phyloP scores from a whole-genome alignment of 768 basidiomycete genomes.

The Mrakia gelida region DNA sequence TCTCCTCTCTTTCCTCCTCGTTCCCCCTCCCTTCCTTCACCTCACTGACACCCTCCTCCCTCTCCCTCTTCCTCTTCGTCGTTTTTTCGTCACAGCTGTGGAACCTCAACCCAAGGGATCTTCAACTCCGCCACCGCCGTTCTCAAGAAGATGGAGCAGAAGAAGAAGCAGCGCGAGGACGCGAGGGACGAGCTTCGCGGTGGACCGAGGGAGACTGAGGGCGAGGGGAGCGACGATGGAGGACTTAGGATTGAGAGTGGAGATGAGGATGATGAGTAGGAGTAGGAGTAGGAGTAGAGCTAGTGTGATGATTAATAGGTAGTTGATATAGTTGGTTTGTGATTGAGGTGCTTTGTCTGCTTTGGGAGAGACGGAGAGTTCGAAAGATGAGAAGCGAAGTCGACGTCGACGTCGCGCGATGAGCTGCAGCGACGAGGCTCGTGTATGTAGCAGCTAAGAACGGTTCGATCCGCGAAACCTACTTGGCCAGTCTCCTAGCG shows the following conservation, averaged over 20 bases:
- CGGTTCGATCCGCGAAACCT: too few relatives aligned
- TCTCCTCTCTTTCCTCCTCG: neutral
- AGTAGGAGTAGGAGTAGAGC: too few relatives aligned
- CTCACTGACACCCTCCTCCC: neutral
- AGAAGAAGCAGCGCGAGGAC: conserved; percentile 53
- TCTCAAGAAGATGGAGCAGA: conserved; percentile 76
- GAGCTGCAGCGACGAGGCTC: too few relatives aligned
- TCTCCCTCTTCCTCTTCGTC: neutral
- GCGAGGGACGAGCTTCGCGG: conserved; percentile 44
- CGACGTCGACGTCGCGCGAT: too few relatives aligned
- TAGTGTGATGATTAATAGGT: too few relatives aligned
- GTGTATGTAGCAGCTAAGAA: too few relatives aligned
- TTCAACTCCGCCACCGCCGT: conserved; percentile 95
- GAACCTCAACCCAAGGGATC: conserved; percentile 86
- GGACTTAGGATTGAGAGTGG: conserved; percentile 41
- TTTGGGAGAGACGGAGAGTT: too few relatives aligned
- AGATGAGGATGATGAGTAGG: conserved; percentile 44
- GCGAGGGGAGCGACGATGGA: conserved; percentile 38
- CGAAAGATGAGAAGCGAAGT: too few relatives aligned
- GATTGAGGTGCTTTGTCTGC: too few relatives aligned
- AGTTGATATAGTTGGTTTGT: too few relatives aligned
- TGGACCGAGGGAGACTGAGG: conserved; percentile 37
- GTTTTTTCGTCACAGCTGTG: conserved; percentile 52
- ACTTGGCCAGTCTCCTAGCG: too few relatives aligned
- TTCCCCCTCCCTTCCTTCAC: neutral